phyloP scores from a whole-genome alignment of 75 land plant genomes.

The Isoetes taiwanensis region DNA sequence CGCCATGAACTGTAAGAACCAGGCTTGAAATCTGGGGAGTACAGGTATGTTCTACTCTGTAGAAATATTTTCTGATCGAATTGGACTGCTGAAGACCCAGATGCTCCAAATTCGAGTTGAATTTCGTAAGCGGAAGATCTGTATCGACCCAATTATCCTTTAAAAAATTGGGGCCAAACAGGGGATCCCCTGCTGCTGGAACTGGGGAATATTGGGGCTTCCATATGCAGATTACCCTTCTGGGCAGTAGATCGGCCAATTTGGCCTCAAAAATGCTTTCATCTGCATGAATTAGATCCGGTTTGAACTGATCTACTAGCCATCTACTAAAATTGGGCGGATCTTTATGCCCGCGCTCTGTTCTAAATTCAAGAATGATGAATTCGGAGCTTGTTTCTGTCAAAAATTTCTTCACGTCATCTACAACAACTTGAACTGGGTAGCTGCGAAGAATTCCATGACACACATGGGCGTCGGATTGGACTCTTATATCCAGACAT shows the following conservation, averaged over 20 bases:
- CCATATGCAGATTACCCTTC: conserved; percentile 70
- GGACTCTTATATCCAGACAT: conserved; percentile 60
- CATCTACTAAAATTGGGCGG: conserved; percentile 60
- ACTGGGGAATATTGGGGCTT: conserved; percentile 52
- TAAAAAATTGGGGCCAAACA: conserved; percentile 50
- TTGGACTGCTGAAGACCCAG: conserved; percentile 50
- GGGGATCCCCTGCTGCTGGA: conserved; percentile 37
- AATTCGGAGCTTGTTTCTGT: conserved; percentile 59
- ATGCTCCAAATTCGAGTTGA: conserved; percentile 51
- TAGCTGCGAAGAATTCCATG: conserved; percentile 70
- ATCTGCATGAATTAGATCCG: conserved; percentile 49
- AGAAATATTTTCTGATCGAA: conserved; percentile 48
- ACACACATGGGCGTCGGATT: conserved; percentile 51
- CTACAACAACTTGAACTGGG: conserved; percentile 50
- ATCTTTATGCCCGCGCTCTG: conserved; percentile 70
- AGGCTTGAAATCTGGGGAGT: conserved; percentile 76
- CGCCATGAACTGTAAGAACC: conserved; percentile 57
- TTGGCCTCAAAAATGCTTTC: conserved; percentile 42
- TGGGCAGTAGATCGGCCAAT: conserved; percentile 47
- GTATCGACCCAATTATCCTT: conserved; percentile 87
- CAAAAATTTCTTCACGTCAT: conserved; percentile 55
- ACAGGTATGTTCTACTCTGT: conserved; percentile 81
- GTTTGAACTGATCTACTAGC: conserved; percentile 55
- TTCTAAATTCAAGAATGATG: conserved; percentile 65
- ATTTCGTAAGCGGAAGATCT: conserved; percentile 71